Base-by-base conservation (phyloP, 2,329 filamentous ascomycete genomes). In the Tricladium varicosporioides region DNA sequence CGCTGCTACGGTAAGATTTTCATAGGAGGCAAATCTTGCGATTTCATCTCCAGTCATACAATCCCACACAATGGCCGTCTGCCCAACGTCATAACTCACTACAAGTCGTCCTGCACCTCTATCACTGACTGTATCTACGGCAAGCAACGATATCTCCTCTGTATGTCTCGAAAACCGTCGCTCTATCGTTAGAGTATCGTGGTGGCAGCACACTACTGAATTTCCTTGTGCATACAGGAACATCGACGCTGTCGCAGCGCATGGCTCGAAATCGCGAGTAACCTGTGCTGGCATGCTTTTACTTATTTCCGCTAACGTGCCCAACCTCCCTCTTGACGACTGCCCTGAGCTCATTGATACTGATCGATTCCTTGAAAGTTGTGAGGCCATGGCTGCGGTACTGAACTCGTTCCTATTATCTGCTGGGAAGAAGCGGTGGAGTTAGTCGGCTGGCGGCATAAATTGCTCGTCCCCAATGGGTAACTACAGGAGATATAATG, bases 51-150 rank as follows among this genome's bases (percentile, higher is more conserved):
- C 94, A 0, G 91, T 95, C 76, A 95, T 85, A 59, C 97, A 80
- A 74, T 99, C 93, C 94, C 94, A 99, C 7, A 97, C 91, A 69
- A 97, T 96, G 3, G 92, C 91, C 1, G 91, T 96, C 72, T 93
- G 90, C 40, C 91, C 88, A 15, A 84, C 83, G 78, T 99, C 94
- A 69, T 96, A 97, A 75, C 92, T 97, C 60, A 96, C 91, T 2
- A 96, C 92, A 59, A 96, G 76, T 61, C 92, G 82, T 27, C 93
- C 94, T 0, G 88, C 87, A 2, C 92, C 92, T 59, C 85, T 78
- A 65, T 97, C 92, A 72, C 92, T 97, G 55, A 90, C 85, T 69
- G 92, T 97, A 72, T 99, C 94, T 53, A 95, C 92, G 1, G 88
- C 87, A 54, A 99, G 84, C 68, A 96, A 81, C 54, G 87, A 81